A percentile compares a stretch with the other conserved stretches of the same genome.
phyloP scores from a whole-genome alignment of 768 basidiomycete species.

The Kwoniella mangroviensis region DNA sequence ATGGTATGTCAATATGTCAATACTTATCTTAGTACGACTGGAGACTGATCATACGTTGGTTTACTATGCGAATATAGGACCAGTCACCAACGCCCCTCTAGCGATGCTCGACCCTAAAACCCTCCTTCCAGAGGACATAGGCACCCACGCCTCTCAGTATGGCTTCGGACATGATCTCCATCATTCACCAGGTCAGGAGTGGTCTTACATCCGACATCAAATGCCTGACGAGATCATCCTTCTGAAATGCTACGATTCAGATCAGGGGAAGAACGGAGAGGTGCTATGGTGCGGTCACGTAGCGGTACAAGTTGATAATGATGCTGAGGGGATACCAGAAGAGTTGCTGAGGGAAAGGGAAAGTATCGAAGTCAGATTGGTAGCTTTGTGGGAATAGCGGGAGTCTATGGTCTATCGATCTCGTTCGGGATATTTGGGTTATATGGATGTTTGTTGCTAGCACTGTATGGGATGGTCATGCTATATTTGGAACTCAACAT shows the following conservation, averaged over 20 bases:
- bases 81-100: conserved; percentile 46
- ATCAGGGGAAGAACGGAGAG: conserved; percentile 28
- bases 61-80: conserved; percentile 18
- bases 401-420: no score
- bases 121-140: conserved; percentile 16
- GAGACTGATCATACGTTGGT: neutral
- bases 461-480: no score
- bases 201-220: conserved; percentile 44
- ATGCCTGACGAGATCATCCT: conserved; percentile 42
- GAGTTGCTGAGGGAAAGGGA: conserved; percentile 24
- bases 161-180: conserved; percentile 35
- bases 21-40: neutral
- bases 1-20: conserved; percentile 29
- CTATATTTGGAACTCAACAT: no score
- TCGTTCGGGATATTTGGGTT: no score
- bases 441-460: no score
- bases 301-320: conserved; percentile 29
- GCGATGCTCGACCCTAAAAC: conserved; percentile 24
- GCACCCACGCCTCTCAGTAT: conserved; percentile 29
- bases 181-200: conserved; percentile 31
- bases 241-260: conserved; percentile 43
- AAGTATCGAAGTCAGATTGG: conserved; percentile 34
- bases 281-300: conserved; percentile 34
- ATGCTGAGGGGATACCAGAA: conserved; percentile 15
- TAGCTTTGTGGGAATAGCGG: conserved; percentile 25